These are phyloP conservation scores for Geotrichum australiense DNA, from an alignment of 1,139 yeast species.

Conservation along the genomic window DNA sequence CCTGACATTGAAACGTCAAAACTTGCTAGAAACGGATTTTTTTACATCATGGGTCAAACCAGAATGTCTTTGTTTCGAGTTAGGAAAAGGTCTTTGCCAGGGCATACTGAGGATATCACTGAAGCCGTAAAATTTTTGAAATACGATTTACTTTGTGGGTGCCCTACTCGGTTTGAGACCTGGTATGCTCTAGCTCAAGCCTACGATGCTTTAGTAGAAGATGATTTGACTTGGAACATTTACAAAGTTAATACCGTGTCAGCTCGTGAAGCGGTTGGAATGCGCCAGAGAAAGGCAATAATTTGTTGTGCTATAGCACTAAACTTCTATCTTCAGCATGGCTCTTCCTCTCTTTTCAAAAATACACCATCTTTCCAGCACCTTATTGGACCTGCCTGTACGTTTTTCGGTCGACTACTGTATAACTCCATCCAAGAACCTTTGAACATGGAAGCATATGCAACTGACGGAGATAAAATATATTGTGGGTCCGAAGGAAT, in stretches of 20 bases:
- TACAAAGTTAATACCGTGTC: slow-evolving; percentile 67
- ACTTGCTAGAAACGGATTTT: slow-evolving; percentile 52
- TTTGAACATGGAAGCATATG: slow-evolving; percentile 44
- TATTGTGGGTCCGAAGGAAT: slow-evolving; percentile 27
- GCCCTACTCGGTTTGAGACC: slow-evolving; percentile 60
- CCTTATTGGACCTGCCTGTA: slow-evolving; percentile 46
- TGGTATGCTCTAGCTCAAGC: slow-evolving; percentile 86
- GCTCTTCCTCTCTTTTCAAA: slow-evolving; percentile 18
- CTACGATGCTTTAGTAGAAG: slow-evolving; percentile 73
- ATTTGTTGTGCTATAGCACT: slow-evolving; percentile 73
- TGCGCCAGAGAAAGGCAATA: slow-evolving; percentile 61
- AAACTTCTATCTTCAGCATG: slow-evolving; percentile 38
- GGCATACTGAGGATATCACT: slow-evolving; percentile 74
- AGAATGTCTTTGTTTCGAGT: slow-evolving; percentile 58
- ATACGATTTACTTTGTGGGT: slow-evolving; percentile 60
- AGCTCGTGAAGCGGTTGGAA: slow-evolving; percentile 55
- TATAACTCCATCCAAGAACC: slow-evolving; percentile 55
- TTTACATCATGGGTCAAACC: slow-evolving; percentile 64
- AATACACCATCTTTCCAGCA: slow-evolving; percentile 31
- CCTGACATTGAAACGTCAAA: slow-evolving; percentile 34
- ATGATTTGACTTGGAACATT: slow-evolving; percentile 84
- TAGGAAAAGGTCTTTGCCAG: slow-evolving; percentile 66
- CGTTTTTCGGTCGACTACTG: slow-evolving; percentile 51
- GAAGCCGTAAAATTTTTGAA: slow-evolving; percentile 59
- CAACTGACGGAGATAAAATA: slow-evolving; percentile 24